Base-by-base conservation (phyloP, 495 filamentous ascomycete species). In the Penicillium desertorum region DNA sequence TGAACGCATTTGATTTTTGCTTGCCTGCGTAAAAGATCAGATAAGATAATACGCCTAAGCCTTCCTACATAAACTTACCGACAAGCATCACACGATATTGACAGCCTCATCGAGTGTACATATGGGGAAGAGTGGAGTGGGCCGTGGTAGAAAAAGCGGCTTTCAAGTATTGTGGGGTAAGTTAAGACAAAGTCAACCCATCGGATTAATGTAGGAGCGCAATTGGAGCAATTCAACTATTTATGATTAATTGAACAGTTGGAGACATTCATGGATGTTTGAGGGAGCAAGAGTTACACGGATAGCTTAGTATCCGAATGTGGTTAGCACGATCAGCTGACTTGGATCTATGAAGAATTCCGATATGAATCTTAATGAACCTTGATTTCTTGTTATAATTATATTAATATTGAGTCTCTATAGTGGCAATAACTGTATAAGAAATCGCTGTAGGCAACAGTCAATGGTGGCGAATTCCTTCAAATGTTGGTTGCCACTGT, bases 1-100 rank as follows among this genome's bases (percentile, higher is more conserved):
- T 78, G 73, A 4, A 73, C 46, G 34, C 75, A 78, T 59, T 76
- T 78, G 45, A 78, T 73, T 45, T 78, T 78, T 34, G 75, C 70
- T 56, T 70, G 69, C 14, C 72, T 76, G 43, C 16, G 16, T 4
- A 19, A 47, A 42, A 51, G 17, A 10, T 34, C 2, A 54, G 30
- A n/a, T n/a, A n/a, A 36, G 4, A 9, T 45, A 0, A 22, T 49
- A 32, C 11, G 10, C 1, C 11, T 50, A 11, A 16, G 7, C 5
- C 14, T 19, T 16, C 3, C n/a, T 36, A 23, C 25, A 4, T 47
- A 14, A 20, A 49, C 63, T 32, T 60, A 76, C 73, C 74, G 70
- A 61, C 74, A 77, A 54, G 61, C 61, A 61, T 71, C 68, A 66
- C 74, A 77, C 30, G 74, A 77, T 60, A 75, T 72, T 30, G 74